phyloP scores from a whole-genome alignment of 2,329 filamentous ascomycete genomes.

The Botrytis squamosa region DNA sequence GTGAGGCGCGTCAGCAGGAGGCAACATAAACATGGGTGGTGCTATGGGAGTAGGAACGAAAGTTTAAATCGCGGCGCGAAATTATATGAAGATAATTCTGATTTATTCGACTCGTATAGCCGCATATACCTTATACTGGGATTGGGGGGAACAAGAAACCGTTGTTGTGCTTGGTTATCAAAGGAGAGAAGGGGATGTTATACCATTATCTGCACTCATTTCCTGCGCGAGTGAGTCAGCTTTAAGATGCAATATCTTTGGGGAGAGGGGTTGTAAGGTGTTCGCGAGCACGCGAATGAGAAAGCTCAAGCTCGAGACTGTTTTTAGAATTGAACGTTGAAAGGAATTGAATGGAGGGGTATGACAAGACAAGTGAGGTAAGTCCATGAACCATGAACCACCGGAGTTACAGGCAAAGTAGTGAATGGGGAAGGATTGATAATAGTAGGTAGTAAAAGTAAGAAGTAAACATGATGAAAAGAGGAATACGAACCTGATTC shows the following conservation, averaged over 20 bases:
- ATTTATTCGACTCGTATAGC: constrained; percentile 23
- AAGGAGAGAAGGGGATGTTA: constrained; percentile 11
- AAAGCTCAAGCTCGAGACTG: constrained; percentile 3
- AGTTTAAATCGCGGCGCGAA: neutral
- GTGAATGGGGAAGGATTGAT: constrained; percentile 12
- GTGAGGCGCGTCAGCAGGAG: constrained; percentile 38
- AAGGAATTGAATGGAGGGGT: constrained; percentile 21
- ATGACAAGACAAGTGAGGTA: constrained; percentile 17
- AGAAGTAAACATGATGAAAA: constrained; percentile 5
- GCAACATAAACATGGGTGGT: constrained; percentile 21
- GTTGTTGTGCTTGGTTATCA: constrained; percentile 13
- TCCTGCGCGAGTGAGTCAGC: constrained; percentile 37
- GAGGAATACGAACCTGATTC: constrained; percentile 32
- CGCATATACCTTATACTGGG: constrained; percentile 17
- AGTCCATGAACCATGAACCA: constrained; percentile 9
- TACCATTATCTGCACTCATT: constrained; percentile 38
- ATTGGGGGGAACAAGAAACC: constrained; percentile 11
- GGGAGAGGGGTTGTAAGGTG: neutral
- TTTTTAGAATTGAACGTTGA: constrained; percentile 9
- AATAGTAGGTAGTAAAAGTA: neutral
- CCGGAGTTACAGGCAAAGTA: constrained; percentile 5
- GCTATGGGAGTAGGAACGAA: neutral
- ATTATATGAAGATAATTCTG: neutral
- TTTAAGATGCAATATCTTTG: constrained; percentile 15
- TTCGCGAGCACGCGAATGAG: neutral